Evolutionary conservation across 352 stramenopile species (phyloP).

Genomic region (Peronospora farinosa): DNA sequence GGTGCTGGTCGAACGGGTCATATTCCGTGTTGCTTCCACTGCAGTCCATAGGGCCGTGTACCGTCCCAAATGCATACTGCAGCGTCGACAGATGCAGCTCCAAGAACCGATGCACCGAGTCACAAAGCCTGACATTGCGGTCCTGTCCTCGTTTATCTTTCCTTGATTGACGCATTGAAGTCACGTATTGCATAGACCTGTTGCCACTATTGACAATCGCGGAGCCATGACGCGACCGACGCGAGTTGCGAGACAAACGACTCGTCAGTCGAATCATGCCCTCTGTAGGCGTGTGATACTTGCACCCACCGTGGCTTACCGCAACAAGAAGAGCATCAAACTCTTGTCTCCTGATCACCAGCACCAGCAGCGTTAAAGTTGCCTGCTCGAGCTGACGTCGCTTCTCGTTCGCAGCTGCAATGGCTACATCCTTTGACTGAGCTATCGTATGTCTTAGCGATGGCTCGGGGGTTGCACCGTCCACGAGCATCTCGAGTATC

Average conservation of each 20-base stretch:
- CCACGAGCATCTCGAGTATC: constrained; percentile 35
- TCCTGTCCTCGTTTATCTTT: constrained; percentile 19
- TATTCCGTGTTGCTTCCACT: constrained; percentile 15
- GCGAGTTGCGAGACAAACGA: constrained; percentile 18
- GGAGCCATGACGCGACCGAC: constrained; percentile 25
- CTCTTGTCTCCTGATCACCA: constrained; percentile 45
- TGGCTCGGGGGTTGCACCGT: constrained; percentile 21
- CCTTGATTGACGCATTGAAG: constrained; percentile 1
- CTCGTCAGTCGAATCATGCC: constrained; percentile 18
- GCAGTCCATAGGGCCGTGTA: constrained; percentile 20
- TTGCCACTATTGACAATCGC: constrained; percentile 8
- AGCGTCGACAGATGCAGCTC: constrained; percentile 59
- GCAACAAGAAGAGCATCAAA: constrained; percentile 56
- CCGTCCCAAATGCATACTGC: constrained; percentile 40
- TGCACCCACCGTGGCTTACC: constrained; percentile 44
- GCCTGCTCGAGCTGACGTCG: constrained; percentile 31
- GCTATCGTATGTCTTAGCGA: constrained; percentile 29
- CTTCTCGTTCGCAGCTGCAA: constrained; percentile 23
- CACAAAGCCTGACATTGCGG: constrained; percentile 34
- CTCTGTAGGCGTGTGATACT: constrained; percentile 34
- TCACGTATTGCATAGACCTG: constrained; percentile 4
- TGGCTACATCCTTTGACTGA: constrained; percentile 16
- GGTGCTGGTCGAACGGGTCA: constrained; percentile 25
- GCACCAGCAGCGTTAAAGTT: constrained; percentile 29
- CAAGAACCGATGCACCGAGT: constrained; percentile 46